Percentiles rank a stretch among this genome's conserved stretches.
phyloP scores from a whole-genome alignment of 306 rosid species.

The Cucurbita ficifolia region DNA sequence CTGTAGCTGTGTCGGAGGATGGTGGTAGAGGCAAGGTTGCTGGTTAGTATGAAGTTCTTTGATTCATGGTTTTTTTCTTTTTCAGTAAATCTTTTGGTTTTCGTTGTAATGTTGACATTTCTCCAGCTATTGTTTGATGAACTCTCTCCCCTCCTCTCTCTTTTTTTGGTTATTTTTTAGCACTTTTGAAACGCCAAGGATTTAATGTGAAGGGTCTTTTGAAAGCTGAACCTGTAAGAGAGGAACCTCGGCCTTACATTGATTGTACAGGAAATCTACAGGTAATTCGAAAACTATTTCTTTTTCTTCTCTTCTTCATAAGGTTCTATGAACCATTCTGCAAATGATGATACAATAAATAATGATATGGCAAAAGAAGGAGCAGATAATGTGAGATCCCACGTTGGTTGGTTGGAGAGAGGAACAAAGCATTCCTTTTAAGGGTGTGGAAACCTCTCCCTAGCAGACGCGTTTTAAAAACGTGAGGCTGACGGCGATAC shows the following conservation, averaged over 20 bases:
- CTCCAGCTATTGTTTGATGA: background rate
- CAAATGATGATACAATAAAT: background rate
- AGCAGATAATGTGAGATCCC: background rate
- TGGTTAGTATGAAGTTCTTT: slow-evolving; percentile 41
- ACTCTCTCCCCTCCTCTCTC: background rate
- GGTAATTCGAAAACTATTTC: slow-evolving; percentile 21
- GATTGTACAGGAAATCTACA: slow-evolving; percentile 94
- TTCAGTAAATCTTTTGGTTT: background rate
- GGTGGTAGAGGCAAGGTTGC: slow-evolving; percentile 99
- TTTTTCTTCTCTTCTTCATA: background rate
- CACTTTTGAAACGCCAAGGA: slow-evolving; percentile 94
- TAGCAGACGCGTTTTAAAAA: too few relatives aligned
- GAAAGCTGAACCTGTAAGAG: slow-evolving; percentile 73
- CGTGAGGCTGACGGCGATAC: too few relatives aligned
- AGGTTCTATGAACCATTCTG: background rate
- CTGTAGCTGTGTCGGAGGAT: slow-evolving; percentile 58
- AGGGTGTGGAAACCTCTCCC: too few relatives aligned
- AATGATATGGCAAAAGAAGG: background rate
- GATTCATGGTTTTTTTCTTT: background rate
- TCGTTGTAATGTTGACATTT: background rate
- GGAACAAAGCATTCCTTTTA: too few relatives aligned
- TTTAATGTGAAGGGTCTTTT: slow-evolving; percentile 85
- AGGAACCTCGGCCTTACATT: slow-evolving; percentile 71
- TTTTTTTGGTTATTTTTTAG: slow-evolving; percentile 24
- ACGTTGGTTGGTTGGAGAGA: too few relatives aligned